A percentile compares a stretch with the other conserved stretches of the same genome.
Evolutionary conservation across 352 stramenopile species (phyloP).

Genomic region (Peronospora destructor): DNA sequence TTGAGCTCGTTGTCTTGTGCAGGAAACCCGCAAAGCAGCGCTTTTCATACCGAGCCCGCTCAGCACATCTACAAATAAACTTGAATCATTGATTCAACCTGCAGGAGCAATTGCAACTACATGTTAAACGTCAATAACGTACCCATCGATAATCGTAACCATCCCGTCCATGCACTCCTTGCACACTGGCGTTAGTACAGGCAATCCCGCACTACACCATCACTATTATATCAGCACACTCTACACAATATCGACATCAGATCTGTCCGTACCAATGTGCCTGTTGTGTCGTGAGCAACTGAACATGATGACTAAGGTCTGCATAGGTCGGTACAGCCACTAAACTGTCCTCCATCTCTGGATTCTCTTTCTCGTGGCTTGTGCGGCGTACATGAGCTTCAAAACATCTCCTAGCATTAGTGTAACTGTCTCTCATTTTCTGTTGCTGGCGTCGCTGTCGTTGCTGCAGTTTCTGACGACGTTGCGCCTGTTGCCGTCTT

Average conservation of each 20-base stretch:
- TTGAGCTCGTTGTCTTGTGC: conserved; percentile 41
- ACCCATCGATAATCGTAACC: conserved; percentile 65
- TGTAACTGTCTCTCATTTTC: conserved; percentile 27
- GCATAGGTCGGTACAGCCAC: conserved; percentile 58
- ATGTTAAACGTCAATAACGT: neutral
- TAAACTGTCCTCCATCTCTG: conserved; percentile 48
- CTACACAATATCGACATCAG: neutral
- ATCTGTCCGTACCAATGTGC: conserved; percentile 48
- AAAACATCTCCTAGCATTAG: conserved; percentile 15
- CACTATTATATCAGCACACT: neutral
- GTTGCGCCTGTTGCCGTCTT: conserved; percentile 19
- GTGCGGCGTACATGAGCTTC: conserved; percentile 18
- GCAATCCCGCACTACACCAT: conserved; percentile 39
- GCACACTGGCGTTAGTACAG: conserved; percentile 57
- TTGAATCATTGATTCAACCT: neutral
- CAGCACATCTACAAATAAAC: conserved; percentile 39
- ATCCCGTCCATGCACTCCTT: conserved; percentile 74
- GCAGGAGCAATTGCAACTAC: neutral
- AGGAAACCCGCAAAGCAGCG: conserved; percentile 49
- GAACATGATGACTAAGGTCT: conserved; percentile 65
- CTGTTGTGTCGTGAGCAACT: conserved; percentile 60
- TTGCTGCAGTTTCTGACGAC: conserved; percentile 21
- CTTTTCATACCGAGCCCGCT: conserved; percentile 71
- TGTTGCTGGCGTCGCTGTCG: conserved; percentile 24
- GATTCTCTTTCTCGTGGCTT: conserved; percentile 17